Percentiles rank a stretch among this genome's conserved stretches.
Conservation (phyloP, 1,284 basidiomycete genomes). For the Puccinia sorghi region DNA sequence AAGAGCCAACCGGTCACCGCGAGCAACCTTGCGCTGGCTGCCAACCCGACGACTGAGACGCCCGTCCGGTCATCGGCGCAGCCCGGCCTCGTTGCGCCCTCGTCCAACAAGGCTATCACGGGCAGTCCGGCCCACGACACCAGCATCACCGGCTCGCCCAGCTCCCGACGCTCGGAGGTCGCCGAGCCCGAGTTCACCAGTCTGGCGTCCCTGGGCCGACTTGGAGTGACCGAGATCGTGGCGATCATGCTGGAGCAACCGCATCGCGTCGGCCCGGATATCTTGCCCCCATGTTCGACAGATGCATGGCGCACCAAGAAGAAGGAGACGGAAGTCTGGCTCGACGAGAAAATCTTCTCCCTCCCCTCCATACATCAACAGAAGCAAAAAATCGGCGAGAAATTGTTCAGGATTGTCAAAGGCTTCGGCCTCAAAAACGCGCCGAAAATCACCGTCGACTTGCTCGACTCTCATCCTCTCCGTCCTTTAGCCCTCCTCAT, state of each 20-base stretch:
- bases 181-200: background rate
- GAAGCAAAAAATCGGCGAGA: constrained; percentile 55
- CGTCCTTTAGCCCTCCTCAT: constrained; percentile 77
- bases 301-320: background rate
- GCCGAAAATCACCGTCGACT: constrained; percentile 77
- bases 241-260: background rate
- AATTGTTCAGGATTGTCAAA: constrained; percentile 71
- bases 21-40: background rate
- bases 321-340: constrained; percentile 13
- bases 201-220: background rate
- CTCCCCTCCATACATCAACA: constrained; percentile 21
- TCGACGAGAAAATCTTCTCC: constrained; percentile 11
- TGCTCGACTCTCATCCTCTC: constrained; percentile 80
- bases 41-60: background rate
- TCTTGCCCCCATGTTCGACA: background rate
- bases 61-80: background rate
- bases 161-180: background rate
- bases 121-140: background rate
- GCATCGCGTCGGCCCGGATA: background rate
- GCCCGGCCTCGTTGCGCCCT: background rate
- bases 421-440: constrained; percentile 75
- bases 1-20: background rate
- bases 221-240: constrained; percentile 15
- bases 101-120: background rate
- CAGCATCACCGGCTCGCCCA: background rate